Evolutionary conservation across 306 rosid genomes (phyloP).

Genomic region (Vigna reflexopilosa): DNA sequence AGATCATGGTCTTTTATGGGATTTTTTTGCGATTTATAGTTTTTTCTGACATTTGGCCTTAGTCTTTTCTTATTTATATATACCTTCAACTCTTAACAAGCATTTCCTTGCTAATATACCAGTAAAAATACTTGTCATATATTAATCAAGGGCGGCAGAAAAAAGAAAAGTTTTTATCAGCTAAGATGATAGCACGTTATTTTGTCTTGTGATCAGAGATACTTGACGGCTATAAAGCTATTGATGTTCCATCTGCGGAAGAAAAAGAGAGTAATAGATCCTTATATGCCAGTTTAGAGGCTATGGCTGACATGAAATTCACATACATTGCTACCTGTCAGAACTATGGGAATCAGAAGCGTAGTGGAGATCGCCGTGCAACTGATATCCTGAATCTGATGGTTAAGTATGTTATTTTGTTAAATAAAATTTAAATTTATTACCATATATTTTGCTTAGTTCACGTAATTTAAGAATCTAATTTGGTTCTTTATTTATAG

Average conservation of each 20-base stretch:
- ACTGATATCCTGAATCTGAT: conserved; percentile 94
- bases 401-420: conserved; percentile 85
- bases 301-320: conserved; percentile 98
- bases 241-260: conserved; percentile 79
- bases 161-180: conserved; percentile 3
- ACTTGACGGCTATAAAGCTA: conserved; percentile 89
- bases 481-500: conserved; percentile 53
- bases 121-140: conserved; percentile 17
- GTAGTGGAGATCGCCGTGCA: conserved; percentile 96
- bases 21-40: not conserved
- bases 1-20: conserved; percentile 35
- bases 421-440: conserved; percentile 29
- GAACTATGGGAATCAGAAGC: conserved; percentile 96
- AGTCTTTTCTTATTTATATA: conserved; percentile 22
- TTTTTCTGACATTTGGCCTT: conserved; percentile 31
- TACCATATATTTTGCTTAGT: conserved; percentile 32
- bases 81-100: conserved; percentile 18
- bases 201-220: conserved; percentile 66
- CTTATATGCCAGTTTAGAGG: conserved; percentile 83
- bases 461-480: conserved; percentile 44
- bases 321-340: conserved; percentile 97
- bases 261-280: conserved; percentile 86
- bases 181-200: conserved; percentile 37
- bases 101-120: conserved; percentile 18
- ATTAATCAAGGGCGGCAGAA: conserved; percentile 27